phyloP scores from a whole-genome alignment of 768 basidiomycete genomes.

The Sarcomyxa edulis region DNA sequence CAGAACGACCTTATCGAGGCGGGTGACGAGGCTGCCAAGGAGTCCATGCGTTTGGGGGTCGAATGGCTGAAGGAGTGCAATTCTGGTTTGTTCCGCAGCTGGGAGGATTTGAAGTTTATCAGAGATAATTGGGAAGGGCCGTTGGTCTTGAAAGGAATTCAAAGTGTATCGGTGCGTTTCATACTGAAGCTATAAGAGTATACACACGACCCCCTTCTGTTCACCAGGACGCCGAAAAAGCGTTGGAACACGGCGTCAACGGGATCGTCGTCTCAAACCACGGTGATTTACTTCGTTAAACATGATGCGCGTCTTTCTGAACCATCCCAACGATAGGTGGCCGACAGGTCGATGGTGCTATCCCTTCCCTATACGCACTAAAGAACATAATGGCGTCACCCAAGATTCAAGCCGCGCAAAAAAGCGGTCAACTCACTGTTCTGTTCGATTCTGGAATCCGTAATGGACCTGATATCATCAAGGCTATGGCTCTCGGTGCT shows the following conservation, averaged over 20 bases:
- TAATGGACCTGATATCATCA: constrained; percentile 78
- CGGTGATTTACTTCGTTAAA: constrained; percentile 33
- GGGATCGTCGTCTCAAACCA: constrained; percentile 83
- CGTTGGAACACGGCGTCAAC: constrained; percentile 57
- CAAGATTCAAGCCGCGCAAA: constrained; percentile 52
- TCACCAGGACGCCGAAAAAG: constrained; percentile 59
- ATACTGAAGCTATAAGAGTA: too few relatives aligned
- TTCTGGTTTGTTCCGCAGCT: constrained; percentile 57
- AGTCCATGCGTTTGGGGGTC: constrained; percentile 41
- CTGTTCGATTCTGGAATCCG: constrained; percentile 82
- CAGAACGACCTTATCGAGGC: constrained; percentile 32
- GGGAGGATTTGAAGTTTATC: constrained; percentile 69
- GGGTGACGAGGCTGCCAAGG: constrained; percentile 43
- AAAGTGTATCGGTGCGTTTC: constrained; percentile 39
- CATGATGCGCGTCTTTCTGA: neutral
- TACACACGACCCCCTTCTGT: too few relatives aligned
- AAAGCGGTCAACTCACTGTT: constrained; percentile 56
- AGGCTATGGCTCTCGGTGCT: constrained; percentile 83
- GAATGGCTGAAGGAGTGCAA: constrained; percentile 62
- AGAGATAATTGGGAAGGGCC: constrained; percentile 75
- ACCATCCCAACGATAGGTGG: constrained; percentile 61
- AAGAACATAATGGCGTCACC: constrained; percentile 61
- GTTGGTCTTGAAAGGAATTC: constrained; percentile 74
- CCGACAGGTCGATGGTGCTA: constrained; percentile 73
- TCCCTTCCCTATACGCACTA: constrained; percentile 68